These are phyloP conservation scores for Suillus brevipes DNA, from an alignment of 768 basidiomycete species.

Conservation along the genomic window DNA sequence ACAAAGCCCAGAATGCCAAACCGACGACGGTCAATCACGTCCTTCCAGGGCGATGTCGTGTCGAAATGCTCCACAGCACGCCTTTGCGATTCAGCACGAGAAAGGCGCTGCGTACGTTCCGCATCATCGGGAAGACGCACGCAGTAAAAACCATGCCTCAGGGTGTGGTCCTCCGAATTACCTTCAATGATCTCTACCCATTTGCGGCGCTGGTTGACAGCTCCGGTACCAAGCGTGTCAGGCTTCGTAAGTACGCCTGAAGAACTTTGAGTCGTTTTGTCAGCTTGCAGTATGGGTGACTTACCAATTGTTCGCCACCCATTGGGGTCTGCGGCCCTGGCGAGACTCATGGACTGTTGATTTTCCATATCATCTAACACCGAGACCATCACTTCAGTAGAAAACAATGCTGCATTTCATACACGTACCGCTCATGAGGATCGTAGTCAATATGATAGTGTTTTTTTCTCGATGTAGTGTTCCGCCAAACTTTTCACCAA, in stretches of 20 bases:
- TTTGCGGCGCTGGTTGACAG: conserved; percentile 34
- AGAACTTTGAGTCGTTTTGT: not conserved
- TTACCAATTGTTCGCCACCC: conserved; percentile 54
- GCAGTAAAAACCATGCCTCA: conserved; percentile 45
- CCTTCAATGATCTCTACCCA: conserved; percentile 49
- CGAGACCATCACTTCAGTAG: not conserved
- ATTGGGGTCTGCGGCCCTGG: conserved; percentile 43
- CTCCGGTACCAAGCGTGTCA: conserved; percentile 43
- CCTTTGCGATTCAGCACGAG: conserved; percentile 33
- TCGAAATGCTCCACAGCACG: not conserved
- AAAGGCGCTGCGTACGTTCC: conserved; percentile 33
- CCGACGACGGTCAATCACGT: conserved; percentile 22
- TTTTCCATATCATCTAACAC: conserved; percentile 57
- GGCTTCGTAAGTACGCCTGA: conserved; percentile 58
- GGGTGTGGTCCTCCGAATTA: conserved; percentile 29
- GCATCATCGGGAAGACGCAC: conserved; percentile 43
- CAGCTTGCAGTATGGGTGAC: not conserved
- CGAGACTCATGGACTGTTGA: conserved; percentile 52
- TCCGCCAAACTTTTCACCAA: conserved; percentile 52
- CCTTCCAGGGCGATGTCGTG: conserved; percentile 37
- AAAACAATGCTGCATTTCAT: not conserved
- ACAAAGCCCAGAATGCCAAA: conserved; percentile 41
- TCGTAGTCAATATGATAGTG: conserved; percentile 52
- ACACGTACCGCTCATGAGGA: conserved; percentile 52
- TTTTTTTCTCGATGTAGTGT: conserved; percentile 45